phyloP scores from a whole-genome alignment of 2,329 filamentous ascomycete genomes.

The Bipolaris oryzae region DNA sequence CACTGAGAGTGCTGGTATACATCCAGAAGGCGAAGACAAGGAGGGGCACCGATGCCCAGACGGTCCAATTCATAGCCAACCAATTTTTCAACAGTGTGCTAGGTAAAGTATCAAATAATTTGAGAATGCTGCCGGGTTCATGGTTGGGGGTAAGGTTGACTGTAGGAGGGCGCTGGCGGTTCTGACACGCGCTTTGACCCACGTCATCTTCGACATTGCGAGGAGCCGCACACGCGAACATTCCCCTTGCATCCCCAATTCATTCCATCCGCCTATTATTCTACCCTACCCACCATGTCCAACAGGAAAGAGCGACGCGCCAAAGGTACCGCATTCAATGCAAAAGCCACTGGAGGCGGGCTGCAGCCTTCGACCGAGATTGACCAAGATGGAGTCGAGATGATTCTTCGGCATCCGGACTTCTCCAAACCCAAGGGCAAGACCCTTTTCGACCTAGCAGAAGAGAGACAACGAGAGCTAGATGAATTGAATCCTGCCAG shows the following conservation, averaged over 20 bases:
- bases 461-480: conserved; percentile 60
- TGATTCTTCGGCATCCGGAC: conserved; percentile 73
- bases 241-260: conserved; percentile 13
- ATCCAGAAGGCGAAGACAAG: conserved; percentile 54
- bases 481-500: conserved; percentile 54
- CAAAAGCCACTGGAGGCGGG: conserved; percentile 34
- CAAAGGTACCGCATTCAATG: conserved; percentile 35
- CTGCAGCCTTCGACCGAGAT: conserved; percentile 48
- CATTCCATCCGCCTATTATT: conserved; percentile 4
- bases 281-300: conserved; percentile 36
- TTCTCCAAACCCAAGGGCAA: conserved; percentile 65
- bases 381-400: conserved; percentile 55
- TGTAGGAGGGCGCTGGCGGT: background rate
- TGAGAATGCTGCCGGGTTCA: background rate
- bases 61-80: conserved; percentile 50
- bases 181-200: conserved; percentile 22
- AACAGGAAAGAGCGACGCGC: conserved; percentile 57
- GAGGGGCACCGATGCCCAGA: conserved; percentile 50
- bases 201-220: conserved; percentile 17
- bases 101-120: background rate
- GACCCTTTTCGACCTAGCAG: conserved; percentile 76
- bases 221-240: conserved; percentile 34
- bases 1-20: conserved; percentile 54
- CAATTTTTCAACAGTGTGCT: background rate
- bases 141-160: background rate